Conservation (phyloP, 371 early-diverging fungal genomes). For the Mucor mucedo region DNA sequence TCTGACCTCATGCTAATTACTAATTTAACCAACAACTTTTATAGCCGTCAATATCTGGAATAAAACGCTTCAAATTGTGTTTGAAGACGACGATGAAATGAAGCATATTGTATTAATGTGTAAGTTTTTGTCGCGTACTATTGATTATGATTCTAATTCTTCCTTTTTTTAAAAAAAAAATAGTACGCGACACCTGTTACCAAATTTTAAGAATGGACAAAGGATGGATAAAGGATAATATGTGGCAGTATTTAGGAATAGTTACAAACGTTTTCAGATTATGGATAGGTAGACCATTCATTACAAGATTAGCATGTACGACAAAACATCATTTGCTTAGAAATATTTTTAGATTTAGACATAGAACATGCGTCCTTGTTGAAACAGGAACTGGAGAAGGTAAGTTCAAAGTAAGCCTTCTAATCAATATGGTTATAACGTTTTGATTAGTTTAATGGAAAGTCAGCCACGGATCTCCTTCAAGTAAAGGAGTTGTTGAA, state of each 20-base stretch:
- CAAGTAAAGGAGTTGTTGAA: too few relatives aligned
- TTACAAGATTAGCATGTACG: too few relatives aligned
- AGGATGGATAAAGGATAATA: background rate
- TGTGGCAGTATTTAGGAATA: background rate
- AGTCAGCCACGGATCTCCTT: too few relatives aligned
- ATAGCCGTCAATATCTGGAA: background rate
- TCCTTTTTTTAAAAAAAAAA: background rate
- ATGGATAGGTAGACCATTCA: background rate
- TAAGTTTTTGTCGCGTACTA: background rate
- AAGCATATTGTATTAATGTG: background rate
- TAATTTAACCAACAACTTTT: background rate
- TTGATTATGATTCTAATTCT: background rate
- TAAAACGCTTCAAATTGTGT: background rate
- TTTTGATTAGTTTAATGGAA: too few relatives aligned
- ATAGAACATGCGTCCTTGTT: too few relatives aligned
- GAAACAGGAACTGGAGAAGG: too few relatives aligned
- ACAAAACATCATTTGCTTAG: too few relatives aligned
- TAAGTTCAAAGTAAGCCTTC: too few relatives aligned
- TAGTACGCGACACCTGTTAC: background rate
- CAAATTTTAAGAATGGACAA: background rate
- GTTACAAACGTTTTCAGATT: background rate
- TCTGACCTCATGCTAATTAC: background rate
- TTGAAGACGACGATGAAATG: background rate
- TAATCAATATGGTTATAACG: too few relatives aligned
- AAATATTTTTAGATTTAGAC: too few relatives aligned